A percentile compares a stretch with the other conserved stretches of the same genome.
Evolutionary conservation across 768 basidiomycete species (phyloP).

Genomic region (Podaxis pistillaris): DNA sequence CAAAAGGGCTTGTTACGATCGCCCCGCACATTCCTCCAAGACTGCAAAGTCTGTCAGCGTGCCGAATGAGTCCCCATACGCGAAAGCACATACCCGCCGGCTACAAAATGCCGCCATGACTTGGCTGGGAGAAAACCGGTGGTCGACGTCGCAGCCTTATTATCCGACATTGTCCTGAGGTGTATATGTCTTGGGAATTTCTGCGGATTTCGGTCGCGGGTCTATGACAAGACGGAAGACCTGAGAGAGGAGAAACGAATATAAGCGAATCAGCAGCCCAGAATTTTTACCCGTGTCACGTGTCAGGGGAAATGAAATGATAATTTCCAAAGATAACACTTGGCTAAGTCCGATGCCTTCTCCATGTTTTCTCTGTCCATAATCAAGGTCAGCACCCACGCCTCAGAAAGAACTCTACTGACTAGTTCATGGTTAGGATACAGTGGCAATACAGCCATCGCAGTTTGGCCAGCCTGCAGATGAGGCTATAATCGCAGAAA

Average conservation of each 20-base stretch:
- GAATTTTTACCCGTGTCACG: slow-evolving; percentile 10
- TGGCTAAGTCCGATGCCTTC: neutral
- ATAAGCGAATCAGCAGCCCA: neutral
- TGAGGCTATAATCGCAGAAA: slow-evolving; percentile 76
- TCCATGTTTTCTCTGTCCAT: slow-evolving; percentile 13
- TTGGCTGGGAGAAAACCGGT: slow-evolving; percentile 39
- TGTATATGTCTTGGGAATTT: neutral
- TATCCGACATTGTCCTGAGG: neutral
- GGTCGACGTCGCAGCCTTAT: slow-evolving; percentile 7
- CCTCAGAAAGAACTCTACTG: neutral
- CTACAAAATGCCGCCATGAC: slow-evolving; percentile 83
- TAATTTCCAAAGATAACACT: neutral
- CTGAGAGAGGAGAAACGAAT: neutral
- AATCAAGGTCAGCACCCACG: slow-evolving; percentile 5
- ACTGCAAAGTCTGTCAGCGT: slow-evolving; percentile 37
- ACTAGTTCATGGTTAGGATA: slow-evolving; percentile 63
- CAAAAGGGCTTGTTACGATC: slow-evolving; percentile 94
- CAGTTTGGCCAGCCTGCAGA: slow-evolving; percentile 78
- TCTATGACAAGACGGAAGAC: neutral
- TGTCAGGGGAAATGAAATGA: slow-evolving; percentile 1
- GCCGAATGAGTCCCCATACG: neutral
- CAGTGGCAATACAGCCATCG: slow-evolving; percentile 83
- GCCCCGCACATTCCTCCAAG: slow-evolving; percentile 98
- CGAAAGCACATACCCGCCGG: slow-evolving; percentile 69
- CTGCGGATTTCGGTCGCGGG: neutral